A percentile compares a stretch with the other conserved stretches of the same genome.
Conservation (phyloP, 2,329 filamentous ascomycete species). For the Tolypocladium ophioglossoides region DNA sequence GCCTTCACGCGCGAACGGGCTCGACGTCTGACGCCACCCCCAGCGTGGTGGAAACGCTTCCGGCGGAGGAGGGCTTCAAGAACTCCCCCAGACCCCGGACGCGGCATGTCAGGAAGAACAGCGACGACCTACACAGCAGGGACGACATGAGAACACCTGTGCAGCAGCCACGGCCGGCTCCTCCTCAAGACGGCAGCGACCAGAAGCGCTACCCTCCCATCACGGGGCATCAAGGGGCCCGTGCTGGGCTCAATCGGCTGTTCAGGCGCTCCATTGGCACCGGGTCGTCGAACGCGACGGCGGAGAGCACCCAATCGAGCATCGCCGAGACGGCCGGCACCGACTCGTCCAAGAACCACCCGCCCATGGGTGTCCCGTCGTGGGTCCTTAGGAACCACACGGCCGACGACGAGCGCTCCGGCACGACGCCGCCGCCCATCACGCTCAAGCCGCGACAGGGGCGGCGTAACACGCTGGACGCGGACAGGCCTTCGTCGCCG, state of each 20-base stretch:
- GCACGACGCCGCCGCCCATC: constrained; percentile 48
- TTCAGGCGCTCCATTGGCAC: constrained; percentile 40
- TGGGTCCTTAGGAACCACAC: constrained; percentile 25
- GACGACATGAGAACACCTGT: constrained; percentile 14
- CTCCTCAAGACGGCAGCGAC: constrained; percentile 11
- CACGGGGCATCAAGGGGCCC: constrained; percentile 29
- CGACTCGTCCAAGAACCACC: constrained; percentile 10
- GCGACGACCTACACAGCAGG: constrained; percentile 18
- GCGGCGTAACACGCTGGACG: constrained; percentile 15
- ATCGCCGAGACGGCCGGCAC: constrained; percentile 1
- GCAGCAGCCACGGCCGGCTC: constrained; percentile 9
- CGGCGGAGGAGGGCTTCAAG: constrained; percentile 1
- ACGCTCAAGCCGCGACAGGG: constrained; percentile 30
- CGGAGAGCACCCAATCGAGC: constrained; percentile 4
- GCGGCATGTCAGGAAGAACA: constrained; percentile 14
- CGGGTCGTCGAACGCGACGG: constrained; percentile 8
- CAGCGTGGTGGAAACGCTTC: constrained; percentile 1
- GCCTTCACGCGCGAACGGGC: constrained; percentile 37
- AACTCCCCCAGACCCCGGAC: constrained; percentile 13
- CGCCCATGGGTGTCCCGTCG: constrained; percentile 26
- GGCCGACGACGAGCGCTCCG: constrained; percentile 30
- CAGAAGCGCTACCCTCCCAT: constrained; percentile 40
- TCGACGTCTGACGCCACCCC: constrained; percentile 13
- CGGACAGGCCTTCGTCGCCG: constrained; percentile 8
- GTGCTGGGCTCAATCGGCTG: constrained; percentile 36